Percentiles rank a stretch among this genome's conserved stretches.
Conservation (phyloP, 2,329 filamentous ascomycete species). For the Ophiosphaerella korrae region DNA sequence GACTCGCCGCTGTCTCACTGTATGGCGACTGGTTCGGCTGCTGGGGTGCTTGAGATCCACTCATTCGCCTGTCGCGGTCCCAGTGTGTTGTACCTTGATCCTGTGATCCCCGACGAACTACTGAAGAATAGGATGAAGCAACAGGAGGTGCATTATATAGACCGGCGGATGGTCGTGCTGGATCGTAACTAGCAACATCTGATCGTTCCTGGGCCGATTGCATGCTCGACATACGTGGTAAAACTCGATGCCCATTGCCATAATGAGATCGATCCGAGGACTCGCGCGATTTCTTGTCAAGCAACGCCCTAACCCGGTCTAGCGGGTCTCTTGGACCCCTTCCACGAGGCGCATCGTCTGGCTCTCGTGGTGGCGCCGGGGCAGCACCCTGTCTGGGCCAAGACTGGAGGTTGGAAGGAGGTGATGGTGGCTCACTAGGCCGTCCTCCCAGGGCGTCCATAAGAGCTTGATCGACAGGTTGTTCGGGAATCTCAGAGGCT, state of each 20-base stretch:
- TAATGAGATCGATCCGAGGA: slow-evolving; percentile 24
- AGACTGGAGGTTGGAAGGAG: slow-evolving; percentile 16
- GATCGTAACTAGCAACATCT: slow-evolving; percentile 28
- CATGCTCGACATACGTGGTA: slow-evolving; percentile 2
- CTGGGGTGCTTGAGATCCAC: slow-evolving; percentile 33
- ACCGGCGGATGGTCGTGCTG: slow-evolving; percentile 29
- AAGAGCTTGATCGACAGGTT: slow-evolving; percentile 27
- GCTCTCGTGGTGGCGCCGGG: slow-evolving; percentile 20
- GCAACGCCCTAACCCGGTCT: slow-evolving; percentile 30
- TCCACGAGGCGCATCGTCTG: slow-evolving; percentile 31
- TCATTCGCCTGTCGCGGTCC: slow-evolving; percentile 35
- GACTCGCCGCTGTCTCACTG: slow-evolving; percentile 20
- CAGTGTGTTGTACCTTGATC: slow-evolving; percentile 31
- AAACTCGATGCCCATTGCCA: slow-evolving; percentile 1
- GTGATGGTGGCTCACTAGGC: slow-evolving; percentile 25
- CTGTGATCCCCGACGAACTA: slow-evolving; percentile 30
- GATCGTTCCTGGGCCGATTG: slow-evolving; percentile 21
- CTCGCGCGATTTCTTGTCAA: slow-evolving; percentile 33
- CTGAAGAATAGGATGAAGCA: slow-evolving; percentile 18
- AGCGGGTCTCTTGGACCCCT: slow-evolving; percentile 33
- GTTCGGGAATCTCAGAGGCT: slow-evolving; percentile 24
- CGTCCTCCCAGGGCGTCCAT: slow-evolving; percentile 25
- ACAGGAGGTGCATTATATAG: slow-evolving; percentile 28
- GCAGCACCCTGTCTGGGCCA: slow-evolving; percentile 20
- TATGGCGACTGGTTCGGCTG: slow-evolving; percentile 30